A percentile compares a stretch with the other conserved stretches of the same genome.
These are phyloP conservation scores for Dictyostelium purpureum DNA, from an alignment of 78 protist species.

Conservation along the genomic window DNA sequence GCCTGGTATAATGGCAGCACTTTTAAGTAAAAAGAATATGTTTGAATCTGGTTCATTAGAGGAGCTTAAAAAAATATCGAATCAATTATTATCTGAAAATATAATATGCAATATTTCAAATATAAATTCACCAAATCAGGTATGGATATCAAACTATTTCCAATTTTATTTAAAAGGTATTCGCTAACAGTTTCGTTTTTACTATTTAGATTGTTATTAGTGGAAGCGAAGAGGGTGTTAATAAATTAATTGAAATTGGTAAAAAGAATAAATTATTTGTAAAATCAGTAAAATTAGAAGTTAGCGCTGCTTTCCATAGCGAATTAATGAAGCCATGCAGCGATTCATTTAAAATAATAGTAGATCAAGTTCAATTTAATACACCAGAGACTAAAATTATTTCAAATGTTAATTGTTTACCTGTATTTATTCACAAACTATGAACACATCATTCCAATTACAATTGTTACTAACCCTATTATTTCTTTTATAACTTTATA, in stretches of 20 bases:
- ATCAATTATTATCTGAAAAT: not conserved
- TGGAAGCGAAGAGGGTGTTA: conserved; percentile 32
- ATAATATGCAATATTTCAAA: conserved; percentile 17
- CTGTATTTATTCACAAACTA: not conserved
- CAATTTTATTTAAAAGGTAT: too few relatives aligned
- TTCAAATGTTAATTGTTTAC: conserved; percentile 45
- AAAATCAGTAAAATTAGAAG: conserved; percentile 23
- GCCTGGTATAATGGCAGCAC: conserved; percentile 43
- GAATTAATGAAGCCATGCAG: conserved; percentile 20
- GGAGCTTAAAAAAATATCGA: not conserved
- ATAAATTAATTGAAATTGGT: not conserved
- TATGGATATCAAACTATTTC: too few relatives aligned
- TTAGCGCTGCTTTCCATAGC: conserved; percentile 61
- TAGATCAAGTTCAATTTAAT: not conserved
- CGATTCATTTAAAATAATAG: not conserved
- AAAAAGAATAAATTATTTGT: conserved; percentile 4
- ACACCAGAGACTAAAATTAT: not conserved
- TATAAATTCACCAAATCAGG: conserved; percentile 63
- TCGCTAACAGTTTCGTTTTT: too few relatives aligned
- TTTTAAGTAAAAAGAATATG: conserved; percentile 21
- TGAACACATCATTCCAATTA: not conserved
- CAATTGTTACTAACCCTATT: not conserved
- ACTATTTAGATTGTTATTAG: conserved; percentile 59
- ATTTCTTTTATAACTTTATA: not conserved
- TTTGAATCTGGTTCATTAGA: not conserved